Evolutionary conservation across 2,329 filamentous ascomycete species (phyloP).

Genomic region (Rosellinia necatrix): DNA sequence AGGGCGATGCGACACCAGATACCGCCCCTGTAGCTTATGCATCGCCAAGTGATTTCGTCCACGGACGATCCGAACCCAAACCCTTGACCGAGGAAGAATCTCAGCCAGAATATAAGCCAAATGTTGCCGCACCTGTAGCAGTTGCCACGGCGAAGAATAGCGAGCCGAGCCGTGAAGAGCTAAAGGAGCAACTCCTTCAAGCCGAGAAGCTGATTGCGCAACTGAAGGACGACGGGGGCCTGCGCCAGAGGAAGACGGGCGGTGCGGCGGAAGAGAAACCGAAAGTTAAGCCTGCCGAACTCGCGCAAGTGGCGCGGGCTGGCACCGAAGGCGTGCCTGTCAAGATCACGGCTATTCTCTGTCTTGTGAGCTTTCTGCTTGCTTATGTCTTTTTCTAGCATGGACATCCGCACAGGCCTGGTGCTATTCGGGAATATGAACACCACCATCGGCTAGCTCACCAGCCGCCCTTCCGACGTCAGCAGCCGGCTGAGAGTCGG

Average conservation of each 20-base stretch:
- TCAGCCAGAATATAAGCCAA: conserved; percentile 37
- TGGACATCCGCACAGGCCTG: conserved; percentile 9
- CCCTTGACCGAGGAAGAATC: conserved; percentile 35
- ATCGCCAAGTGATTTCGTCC: conserved; percentile 47
- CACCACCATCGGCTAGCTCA: conserved; percentile 1
- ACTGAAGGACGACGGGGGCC: conserved; percentile 68
- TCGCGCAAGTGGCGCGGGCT: conserved; percentile 56
- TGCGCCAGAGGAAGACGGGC: conserved; percentile 78
- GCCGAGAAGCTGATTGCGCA: conserved; percentile 74
- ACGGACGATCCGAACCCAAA: conserved; percentile 42
- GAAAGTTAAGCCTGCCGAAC: conserved; percentile 46
- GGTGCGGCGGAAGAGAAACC: conserved; percentile 56
- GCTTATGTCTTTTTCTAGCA: conserved; percentile 93
- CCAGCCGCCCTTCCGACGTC: neutral
- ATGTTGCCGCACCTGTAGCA: conserved; percentile 48
- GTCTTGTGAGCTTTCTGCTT: conserved; percentile 87
- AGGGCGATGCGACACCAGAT: conserved; percentile 51
- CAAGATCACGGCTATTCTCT: conserved; percentile 80
- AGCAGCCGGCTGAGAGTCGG: neutral
- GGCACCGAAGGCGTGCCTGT: conserved; percentile 81
- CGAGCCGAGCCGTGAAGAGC: conserved; percentile 57
- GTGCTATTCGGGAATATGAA: conserved; percentile 2
- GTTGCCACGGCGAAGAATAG: conserved; percentile 52
- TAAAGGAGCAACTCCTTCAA: conserved; percentile 74
- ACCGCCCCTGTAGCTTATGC: conserved; percentile 49